Conservation (phyloP, 768 basidiomycete genomes). For the Trametopsis cervina region DNA sequence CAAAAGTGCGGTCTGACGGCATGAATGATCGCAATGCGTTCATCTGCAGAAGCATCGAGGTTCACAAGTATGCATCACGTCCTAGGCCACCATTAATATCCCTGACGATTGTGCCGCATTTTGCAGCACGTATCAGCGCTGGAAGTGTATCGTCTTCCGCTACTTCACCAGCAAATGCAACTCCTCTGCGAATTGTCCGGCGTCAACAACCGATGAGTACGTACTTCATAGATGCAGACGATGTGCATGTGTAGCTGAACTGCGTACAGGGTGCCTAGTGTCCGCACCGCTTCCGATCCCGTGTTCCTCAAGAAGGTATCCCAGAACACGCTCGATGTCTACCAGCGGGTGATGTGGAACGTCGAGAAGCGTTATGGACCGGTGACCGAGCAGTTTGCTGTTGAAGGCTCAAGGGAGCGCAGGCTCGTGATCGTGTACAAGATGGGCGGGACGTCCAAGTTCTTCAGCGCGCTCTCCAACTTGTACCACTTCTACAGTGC, state of each 20-base stretch:
- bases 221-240: background rate
- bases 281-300: conserved; percentile 80
- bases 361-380: conserved; percentile 84
- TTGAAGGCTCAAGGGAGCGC: conserved; percentile 87
- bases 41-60: no score
- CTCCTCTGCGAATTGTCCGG: conserved; percentile 54
- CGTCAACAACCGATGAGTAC: conserved; percentile 38
- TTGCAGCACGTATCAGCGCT: conserved; percentile 91
- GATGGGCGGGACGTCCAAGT: conserved; percentile 83
- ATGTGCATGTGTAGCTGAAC: background rate
- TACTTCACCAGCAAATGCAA: conserved; percentile 93
- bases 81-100: no score
- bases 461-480: conserved; percentile 89
- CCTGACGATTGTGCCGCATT: conserved; percentile 79
- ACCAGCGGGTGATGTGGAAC: conserved; percentile 84
- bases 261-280: conserved; percentile 54
- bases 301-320: conserved; percentile 90
- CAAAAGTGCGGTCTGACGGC: no score
- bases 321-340: conserved; percentile 90
- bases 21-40: no score
- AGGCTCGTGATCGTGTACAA: conserved; percentile 95
- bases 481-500: conserved; percentile 97
- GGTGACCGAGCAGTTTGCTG: conserved; percentile 94
- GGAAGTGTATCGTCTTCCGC: conserved; percentile 85
- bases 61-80: no score